A percentile compares a stretch with the other conserved stretches of the same genome.
These are phyloP conservation scores for Polytrichum formosum DNA, from an alignment of 225 moss, liverwort and hornwort species.

Conservation along the genomic window DNA sequence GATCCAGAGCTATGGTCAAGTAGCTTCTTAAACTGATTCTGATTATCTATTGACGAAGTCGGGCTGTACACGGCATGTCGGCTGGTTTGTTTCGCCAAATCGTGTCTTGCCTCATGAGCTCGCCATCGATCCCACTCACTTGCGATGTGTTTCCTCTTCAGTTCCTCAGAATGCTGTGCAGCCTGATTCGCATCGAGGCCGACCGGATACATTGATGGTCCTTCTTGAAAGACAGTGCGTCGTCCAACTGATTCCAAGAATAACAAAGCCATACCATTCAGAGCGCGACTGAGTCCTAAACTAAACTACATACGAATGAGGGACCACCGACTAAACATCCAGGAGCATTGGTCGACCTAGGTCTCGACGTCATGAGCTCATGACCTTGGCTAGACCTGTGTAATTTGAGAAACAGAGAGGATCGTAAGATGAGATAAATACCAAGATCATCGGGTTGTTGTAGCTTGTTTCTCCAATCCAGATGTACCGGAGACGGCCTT, in stretches of 20 bases:
- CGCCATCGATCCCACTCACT: slow-evolving; percentile 56
- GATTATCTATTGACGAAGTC: slow-evolving; percentile 28
- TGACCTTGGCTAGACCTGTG: neutral
- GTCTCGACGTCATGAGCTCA: neutral
- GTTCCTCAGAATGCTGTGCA: slow-evolving; percentile 26
- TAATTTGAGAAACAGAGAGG: neutral
- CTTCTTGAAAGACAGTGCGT: slow-evolving; percentile 31
- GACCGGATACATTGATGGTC: slow-evolving; percentile 41
- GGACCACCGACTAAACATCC: neutral
- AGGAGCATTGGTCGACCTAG: neutral
- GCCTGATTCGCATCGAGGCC: slow-evolving; percentile 11
- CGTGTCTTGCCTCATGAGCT: slow-evolving; percentile 49
- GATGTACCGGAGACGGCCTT: slow-evolving; percentile 23
- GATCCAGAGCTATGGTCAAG: slow-evolving; percentile 49
- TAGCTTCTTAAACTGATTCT: slow-evolving; percentile 40
- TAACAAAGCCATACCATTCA: neutral
- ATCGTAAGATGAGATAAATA: slow-evolving; percentile 1
- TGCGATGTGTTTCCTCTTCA: slow-evolving; percentile 32
- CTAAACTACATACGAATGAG: neutral
- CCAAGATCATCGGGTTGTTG: slow-evolving; percentile 33
- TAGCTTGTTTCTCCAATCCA: slow-evolving; percentile 39
- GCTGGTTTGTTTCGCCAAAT: slow-evolving; percentile 30
- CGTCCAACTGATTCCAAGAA: slow-evolving; percentile 28
- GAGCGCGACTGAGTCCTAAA: neutral
- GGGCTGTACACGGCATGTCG: slow-evolving; percentile 19